Conservation (phyloP, 352 stramenopile genomes). For the Phytophthora ohioensis region DNA sequence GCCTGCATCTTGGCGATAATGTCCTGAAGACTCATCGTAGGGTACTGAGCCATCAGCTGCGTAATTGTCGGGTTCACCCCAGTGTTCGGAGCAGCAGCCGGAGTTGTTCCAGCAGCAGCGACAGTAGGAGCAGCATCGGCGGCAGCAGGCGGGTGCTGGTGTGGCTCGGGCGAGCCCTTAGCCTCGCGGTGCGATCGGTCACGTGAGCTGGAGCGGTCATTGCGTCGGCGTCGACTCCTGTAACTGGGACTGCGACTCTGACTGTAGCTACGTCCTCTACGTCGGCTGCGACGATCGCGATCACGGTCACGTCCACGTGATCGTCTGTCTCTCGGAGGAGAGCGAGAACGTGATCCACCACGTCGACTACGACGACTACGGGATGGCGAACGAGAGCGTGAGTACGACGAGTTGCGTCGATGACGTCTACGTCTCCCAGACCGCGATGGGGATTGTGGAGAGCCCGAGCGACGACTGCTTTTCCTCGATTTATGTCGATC, state of each 20-base stretch:
- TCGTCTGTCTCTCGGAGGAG: constrained; percentile 31
- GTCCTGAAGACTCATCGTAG: constrained; percentile 89
- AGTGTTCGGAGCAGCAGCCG: constrained; percentile 27
- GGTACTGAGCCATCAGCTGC: constrained; percentile 91
- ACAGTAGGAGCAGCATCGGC: constrained; percentile 12
- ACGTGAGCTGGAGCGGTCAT: constrained; percentile 68
- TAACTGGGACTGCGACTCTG: constrained; percentile 62
- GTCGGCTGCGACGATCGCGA: constrained; percentile 38
- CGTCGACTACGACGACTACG: constrained; percentile 49
- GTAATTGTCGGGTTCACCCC: constrained; percentile 83
- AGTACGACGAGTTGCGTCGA: constrained; percentile 43
- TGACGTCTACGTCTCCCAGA: constrained; percentile 63
- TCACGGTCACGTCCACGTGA: constrained; percentile 46
- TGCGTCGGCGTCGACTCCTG: constrained; percentile 51
- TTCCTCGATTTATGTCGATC: constrained; percentile 41
- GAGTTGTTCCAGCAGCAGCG: constrained; percentile 10
- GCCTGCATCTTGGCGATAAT: constrained; percentile 92
- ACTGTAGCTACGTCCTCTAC: constrained; percentile 45
- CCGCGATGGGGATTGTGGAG: constrained; percentile 56
- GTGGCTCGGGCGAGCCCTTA: constrained; percentile 59
- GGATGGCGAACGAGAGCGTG: constrained; percentile 57
- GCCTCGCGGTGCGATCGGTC: constrained; percentile 56
- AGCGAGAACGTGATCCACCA: constrained; percentile 55
- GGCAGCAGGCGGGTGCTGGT: constrained; percentile 47
- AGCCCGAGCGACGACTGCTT: constrained; percentile 62